phyloP scores from a whole-genome alignment of 2,329 filamentous ascomycete genomes.

The Berkeleyomyces rouxiae region DNA sequence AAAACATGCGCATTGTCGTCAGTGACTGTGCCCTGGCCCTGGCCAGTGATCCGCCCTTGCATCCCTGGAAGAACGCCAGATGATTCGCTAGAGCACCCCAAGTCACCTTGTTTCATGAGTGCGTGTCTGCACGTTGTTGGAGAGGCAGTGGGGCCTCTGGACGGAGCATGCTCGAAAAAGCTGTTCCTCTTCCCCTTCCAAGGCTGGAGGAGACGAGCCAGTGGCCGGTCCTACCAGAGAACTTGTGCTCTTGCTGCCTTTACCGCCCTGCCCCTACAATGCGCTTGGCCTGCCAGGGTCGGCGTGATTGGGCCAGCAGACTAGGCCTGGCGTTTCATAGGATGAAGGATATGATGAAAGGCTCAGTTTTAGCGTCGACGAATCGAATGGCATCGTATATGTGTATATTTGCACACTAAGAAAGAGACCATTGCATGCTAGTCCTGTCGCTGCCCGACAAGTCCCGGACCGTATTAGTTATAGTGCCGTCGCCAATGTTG shows the following conservation, averaged over 20 bases:
- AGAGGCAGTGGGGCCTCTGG: too few species aligned
- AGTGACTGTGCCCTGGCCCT: not conserved
- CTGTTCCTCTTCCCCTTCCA: too few species aligned
- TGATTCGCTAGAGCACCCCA: constrained; percentile 1
- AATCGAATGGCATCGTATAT: not conserved
- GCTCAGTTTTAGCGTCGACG: not conserved
- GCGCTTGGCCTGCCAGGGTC: not conserved
- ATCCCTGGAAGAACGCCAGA: not conserved
- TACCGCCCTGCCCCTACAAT: not conserved
- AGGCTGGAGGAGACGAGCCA: too few species aligned
- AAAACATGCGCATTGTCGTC: too few species aligned
- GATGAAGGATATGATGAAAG: not conserved
- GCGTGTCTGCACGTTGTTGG: not conserved
- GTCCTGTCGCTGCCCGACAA: too few species aligned
- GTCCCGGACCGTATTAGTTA: too few species aligned
- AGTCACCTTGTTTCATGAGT: constrained; percentile 3
- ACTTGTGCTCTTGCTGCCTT: not conserved
- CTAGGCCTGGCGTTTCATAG: not conserved
- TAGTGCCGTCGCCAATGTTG: too few species aligned
- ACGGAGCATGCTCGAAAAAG: too few species aligned
- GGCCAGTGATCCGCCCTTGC: not conserved
- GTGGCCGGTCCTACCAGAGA: too few species aligned
- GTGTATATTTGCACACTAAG: too few species aligned
- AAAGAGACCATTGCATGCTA: too few species aligned
- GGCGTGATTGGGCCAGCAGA: not conserved